phyloP scores from a whole-genome alignment of 177 flowering plant species.

The Vitis hybrid region DNA sequence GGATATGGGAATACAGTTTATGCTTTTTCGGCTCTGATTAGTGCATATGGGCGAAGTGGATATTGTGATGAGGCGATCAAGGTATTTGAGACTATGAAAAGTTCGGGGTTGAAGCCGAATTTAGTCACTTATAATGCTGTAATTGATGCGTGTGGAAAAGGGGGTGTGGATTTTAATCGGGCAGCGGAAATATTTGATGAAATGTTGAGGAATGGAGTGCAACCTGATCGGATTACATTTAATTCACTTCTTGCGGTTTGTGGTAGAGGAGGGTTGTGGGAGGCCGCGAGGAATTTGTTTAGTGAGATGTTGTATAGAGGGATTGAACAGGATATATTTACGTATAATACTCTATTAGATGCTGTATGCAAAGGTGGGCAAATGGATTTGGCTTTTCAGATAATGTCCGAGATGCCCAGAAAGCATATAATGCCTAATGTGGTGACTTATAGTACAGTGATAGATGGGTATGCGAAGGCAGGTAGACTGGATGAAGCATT shows the following conservation, averaged over 20 bases:
- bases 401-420: slow-evolving; percentile 77
- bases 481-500: slow-evolving; percentile 81
- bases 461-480: slow-evolving; percentile 90
- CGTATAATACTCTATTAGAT: slow-evolving; percentile 90
- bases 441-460: slow-evolving; percentile 89
- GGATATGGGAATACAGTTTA: slow-evolving; percentile 95
- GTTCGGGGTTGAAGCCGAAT: slow-evolving; percentile 75
- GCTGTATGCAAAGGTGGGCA: slow-evolving; percentile 91
- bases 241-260: slow-evolving; percentile 95
- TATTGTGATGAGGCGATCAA: slow-evolving; percentile 60
- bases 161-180: slow-evolving; percentile 68
- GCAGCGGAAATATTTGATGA: slow-evolving; percentile 69
- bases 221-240: slow-evolving; percentile 87
- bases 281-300: slow-evolving; percentile 63
- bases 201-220: slow-evolving; percentile 73
- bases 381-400: slow-evolving; percentile 75
- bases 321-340: slow-evolving; percentile 80
- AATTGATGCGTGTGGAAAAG: slow-evolving; percentile 97
- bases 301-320: slow-evolving; percentile 76
- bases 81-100: slow-evolving; percentile 74
- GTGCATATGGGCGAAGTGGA: slow-evolving; percentile 87
- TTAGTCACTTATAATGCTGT: slow-evolving; percentile 92
- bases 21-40: slow-evolving; percentile 81
- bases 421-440: slow-evolving; percentile 80
- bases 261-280: slow-evolving; percentile 85